Evolutionary conservation across 1,284 basidiomycete species (phyloP).

Genomic region (Fomitopsis schrenkii): DNA sequence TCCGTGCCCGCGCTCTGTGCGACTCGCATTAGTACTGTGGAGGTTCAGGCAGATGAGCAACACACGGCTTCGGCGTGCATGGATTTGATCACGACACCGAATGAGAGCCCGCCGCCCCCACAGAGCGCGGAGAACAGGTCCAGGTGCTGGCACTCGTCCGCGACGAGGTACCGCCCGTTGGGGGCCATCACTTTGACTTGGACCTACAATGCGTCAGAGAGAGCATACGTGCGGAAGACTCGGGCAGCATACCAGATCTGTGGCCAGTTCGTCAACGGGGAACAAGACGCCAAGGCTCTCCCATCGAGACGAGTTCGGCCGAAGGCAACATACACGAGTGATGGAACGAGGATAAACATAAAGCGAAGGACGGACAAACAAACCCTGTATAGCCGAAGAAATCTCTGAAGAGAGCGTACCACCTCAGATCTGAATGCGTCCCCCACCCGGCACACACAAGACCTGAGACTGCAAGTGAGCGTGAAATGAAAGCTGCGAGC

Average conservation of each 20-base stretch:
- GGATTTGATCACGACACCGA: too few species aligned
- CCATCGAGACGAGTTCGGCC: too few species aligned
- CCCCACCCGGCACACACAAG: too few species aligned
- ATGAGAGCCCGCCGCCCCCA: slow-evolving; percentile 28
- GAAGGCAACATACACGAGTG: too few species aligned
- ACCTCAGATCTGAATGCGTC: too few species aligned
- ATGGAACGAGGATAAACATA: too few species aligned
- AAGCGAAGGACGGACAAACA: too few species aligned
- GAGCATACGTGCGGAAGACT: not conserved
- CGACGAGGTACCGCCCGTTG: slow-evolving; percentile 26
- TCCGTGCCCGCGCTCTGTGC: slow-evolving; percentile 22
- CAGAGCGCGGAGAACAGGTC: slow-evolving; percentile 33
- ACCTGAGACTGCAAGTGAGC: too few species aligned
- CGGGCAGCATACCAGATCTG: slow-evolving; percentile 30
- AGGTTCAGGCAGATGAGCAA: not conserved
- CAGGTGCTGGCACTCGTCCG: slow-evolving; percentile 30
- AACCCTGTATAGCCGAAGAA: too few species aligned
- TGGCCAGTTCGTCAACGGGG: slow-evolving; percentile 31
- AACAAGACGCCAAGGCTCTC: slow-evolving; percentile 41
- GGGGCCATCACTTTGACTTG: slow-evolving; percentile 27
- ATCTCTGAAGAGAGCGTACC: too few species aligned
- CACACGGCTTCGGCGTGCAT: slow-evolving; percentile 24
- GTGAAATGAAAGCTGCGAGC: too few species aligned
- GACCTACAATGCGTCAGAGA: slow-evolving; percentile 7
- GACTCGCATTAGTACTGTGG: too few species aligned